Percentiles rank a stretch among this genome's conserved stretches.
Conservation (phyloP, 345 rosid species). For the Diplotaxis tenuifolia region DNA sequence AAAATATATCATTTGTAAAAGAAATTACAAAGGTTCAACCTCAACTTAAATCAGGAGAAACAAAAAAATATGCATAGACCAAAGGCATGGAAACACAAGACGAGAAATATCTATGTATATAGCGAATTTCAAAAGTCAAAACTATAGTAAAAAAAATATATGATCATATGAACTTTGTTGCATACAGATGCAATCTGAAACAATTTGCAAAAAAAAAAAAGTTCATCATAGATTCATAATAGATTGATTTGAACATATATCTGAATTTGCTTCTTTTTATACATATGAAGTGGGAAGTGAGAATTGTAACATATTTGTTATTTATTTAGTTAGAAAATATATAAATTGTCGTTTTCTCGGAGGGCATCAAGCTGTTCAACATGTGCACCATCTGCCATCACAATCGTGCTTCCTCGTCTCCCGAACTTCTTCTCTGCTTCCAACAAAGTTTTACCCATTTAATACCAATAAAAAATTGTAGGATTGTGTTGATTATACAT, state of each 20-base stretch:
- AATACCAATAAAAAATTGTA: not conserved
- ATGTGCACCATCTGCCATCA: slow-evolving; percentile 72
- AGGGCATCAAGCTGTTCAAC: slow-evolving; percentile 75
- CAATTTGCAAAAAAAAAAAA: not conserved
- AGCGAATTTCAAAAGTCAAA: no score
- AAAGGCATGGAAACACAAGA: not conserved
- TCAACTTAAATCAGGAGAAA: no score
- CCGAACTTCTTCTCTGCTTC: slow-evolving; percentile 71
- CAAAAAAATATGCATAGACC: not conserved
- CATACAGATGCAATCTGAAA: not conserved
- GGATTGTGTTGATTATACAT: not conserved
- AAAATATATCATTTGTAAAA: no score
- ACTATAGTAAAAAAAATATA: not conserved
- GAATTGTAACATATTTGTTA: not conserved
- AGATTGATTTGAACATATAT: not conserved
- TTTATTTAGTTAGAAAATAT: slow-evolving; percentile 43
- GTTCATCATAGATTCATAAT: not conserved
- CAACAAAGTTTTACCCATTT: not conserved
- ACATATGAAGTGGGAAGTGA: not conserved
- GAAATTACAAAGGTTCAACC: no score
- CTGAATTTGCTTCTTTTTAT: not conserved
- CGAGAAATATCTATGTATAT: no score
- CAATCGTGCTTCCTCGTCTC: slow-evolving; percentile 64
- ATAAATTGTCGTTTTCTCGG: slow-evolving; percentile 78
- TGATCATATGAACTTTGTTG: not conserved